These are phyloP conservation scores for Yarrowia keelungensis DNA, from an alignment of 805 yeast genomes.

Conservation along the genomic window DNA sequence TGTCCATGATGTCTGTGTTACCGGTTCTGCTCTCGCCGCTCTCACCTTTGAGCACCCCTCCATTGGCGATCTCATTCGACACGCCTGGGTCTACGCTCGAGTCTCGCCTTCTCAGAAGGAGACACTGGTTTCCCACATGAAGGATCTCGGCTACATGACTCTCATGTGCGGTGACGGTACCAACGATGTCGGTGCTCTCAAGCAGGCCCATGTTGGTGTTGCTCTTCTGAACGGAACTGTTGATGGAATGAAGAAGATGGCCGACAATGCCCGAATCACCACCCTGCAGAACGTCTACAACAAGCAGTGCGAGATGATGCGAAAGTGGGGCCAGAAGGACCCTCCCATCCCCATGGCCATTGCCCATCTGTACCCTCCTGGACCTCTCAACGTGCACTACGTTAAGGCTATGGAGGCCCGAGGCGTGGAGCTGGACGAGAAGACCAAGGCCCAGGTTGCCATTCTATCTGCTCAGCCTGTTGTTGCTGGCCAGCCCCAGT, in stretches of 20 bases:
- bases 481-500: conserved; percentile 50
- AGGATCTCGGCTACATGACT: conserved; percentile 88
- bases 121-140: conserved; percentile 80
- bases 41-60: conserved; percentile 71
- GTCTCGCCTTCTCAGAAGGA: conserved; percentile 97
- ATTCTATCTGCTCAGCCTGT: conserved; percentile 49
- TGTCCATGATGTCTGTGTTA: conserved; percentile 83
- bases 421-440: conserved; percentile 79
- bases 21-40: conserved; percentile 81
- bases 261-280: conserved; percentile 76
- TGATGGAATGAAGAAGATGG: conserved; percentile 87
- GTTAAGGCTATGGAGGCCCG: conserved; percentile 82
- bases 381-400: conserved; percentile 87
- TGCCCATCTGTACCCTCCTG: conserved; percentile 97
- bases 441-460: conserved; percentile 54
- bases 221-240: conserved; percentile 98
- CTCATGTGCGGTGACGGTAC: conserved; percentile 99
- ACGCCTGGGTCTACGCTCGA: conserved; percentile 97
- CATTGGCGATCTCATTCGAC: conserved; percentile 74
- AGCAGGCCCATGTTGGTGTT: conserved; percentile 97
- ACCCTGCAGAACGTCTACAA: conserved; percentile 71
- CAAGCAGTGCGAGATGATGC: conserved; percentile 81
- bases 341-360: conserved; percentile 81
- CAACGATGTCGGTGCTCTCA: conserved; percentile 98
- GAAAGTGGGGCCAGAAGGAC: conserved; percentile 71